Base-by-base conservation (phyloP, 225 moss, liverwort and hornwort species). In the Takakia lepidozioides region DNA sequence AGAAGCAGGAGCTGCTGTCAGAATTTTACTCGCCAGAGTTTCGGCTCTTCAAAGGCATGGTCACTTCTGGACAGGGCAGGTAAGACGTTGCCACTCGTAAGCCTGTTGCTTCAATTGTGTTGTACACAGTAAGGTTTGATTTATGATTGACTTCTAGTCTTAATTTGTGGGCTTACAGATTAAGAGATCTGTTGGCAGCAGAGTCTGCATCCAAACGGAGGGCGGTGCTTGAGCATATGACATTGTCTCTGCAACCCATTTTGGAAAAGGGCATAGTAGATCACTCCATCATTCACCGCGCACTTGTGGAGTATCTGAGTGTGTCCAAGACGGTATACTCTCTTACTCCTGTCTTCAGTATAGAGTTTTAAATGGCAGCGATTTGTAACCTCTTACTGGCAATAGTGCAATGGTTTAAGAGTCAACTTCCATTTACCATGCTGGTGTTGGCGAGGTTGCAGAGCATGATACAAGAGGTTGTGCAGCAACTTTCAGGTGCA, bases 1-100 rank as follows among this genome's bases (percentile, higher is more conserved):
- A 98, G 59, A 91, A 83, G 52, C 73, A 59, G 43, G 91, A 98
- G 57, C 71, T 98, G 51, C 67, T 98, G 22, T 83, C 85, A 25
- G 98, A 98, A 45, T 98, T 98, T 47, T 98, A 91, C 65, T 85
- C 91, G 25, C 91, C 98, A 28, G 98, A 98, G 61, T 98, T 85
- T 55, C 78, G 85, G 20, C 85, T 98, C 2, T 98, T 98, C 41
- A 98, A 91, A 71, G 91, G 90, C 8, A 43, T 83, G 24, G 64
- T 56, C 46, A 54, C 73, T 46, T 53, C 77, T 41, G 85, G 72
- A 43, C 80, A 83, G 64, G 75, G 72, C 63, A 79, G 82, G 92
- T 92, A 52, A 77, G 68, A 47, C 11, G 42, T 49, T 19, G 27
- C 51, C 41, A n/a, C 13, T 9, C 36, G 16, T 43, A 43, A 17